These are phyloP conservation scores for Penicillium paneum DNA, from an alignment of 2,329 filamentous ascomycete species.

Conservation along the genomic window DNA sequence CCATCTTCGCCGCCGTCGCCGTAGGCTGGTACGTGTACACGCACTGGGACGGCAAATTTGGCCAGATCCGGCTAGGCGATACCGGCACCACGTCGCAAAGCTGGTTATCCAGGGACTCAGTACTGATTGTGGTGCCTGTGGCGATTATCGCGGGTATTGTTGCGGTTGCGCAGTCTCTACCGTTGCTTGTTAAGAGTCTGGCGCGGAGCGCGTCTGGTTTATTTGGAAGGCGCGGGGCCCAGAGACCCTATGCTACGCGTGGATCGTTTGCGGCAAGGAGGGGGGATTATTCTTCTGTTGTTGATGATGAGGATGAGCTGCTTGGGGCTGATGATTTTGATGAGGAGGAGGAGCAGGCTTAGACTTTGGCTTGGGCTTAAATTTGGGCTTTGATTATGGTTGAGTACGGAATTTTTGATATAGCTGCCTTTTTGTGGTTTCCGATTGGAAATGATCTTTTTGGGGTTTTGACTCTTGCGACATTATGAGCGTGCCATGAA, in stretches of 20 bases:
- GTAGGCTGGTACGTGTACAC: conserved; percentile 81
- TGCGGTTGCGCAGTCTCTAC: conserved; percentile 66
- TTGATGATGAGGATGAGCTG: conserved; percentile 91
- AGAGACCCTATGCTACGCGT: conserved; percentile 76
- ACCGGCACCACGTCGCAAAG: conserved; percentile 24
- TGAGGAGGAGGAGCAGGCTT: conserved; percentile 62
- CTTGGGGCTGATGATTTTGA: conserved; percentile 84
- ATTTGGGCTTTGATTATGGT: not conserved
- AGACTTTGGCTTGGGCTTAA: not conserved
- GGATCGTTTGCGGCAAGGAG: conserved; percentile 83
- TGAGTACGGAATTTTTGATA: not conserved
- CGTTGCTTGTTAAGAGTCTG: conserved; percentile 67
- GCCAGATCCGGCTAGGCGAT: conserved; percentile 86
- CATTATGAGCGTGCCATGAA: conserved; percentile 18
- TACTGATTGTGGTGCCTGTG: conserved; percentile 80
- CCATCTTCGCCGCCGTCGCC: conserved; percentile 66
- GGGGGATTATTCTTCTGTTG: conserved; percentile 83
- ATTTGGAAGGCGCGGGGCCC: conserved; percentile 48
- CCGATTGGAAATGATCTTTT: not conserved
- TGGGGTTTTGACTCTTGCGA: conserved; percentile 14
- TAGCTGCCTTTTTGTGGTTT: not conserved
- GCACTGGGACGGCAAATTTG: conserved; percentile 86
- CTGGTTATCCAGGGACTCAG: conserved; percentile 65
- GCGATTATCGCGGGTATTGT: conserved; percentile 77
- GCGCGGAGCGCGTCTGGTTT: conserved; percentile 63